Base-by-base conservation (phyloP, 1,284 basidiomycete species). In the Papiliotrema flavescens region DNA sequence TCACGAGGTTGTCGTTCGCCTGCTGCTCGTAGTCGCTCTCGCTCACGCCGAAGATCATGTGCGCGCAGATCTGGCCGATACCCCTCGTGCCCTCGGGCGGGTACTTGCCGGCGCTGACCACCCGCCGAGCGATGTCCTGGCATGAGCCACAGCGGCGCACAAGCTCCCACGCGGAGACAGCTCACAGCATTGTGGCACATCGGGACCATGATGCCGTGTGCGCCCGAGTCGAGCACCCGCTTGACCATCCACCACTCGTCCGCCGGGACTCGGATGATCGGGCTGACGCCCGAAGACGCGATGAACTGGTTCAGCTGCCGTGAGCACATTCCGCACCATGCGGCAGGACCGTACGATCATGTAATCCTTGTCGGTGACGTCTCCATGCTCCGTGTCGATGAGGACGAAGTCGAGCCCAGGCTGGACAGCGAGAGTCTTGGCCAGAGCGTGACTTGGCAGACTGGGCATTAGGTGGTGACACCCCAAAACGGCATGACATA, bases 211-310 rank as follows among this genome's bases (percentile, higher is more conserved):
- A 66, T 48, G n/a, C 64, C 64, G 50, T 66, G 62, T 1, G 62
- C 70, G 24, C 74, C 74, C 2, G 69, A 57, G 53, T 76, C 74
- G 23, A 76, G 63, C 9, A 70, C 74, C 9, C 74, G 61, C 61
- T 76, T 74, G 54, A 76, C 59, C 51, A 70, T 54, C 44, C 54
- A 67, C 26, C 61, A 59, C 46, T 69, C 69, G 17, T 66, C 68
- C 11, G 61, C 65, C 15, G 74, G 70, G 14, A 75, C 57, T n/a
- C 74, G 69, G 34, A 74, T 59, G 53, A 74, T 67, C 1, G 73
- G 69, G 22, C 59, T 61, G 11, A 55, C 62, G 4, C 66, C 69
- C 11, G n/a, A 46, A 4, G 53, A 46, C 2, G 61, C 59, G 14
- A 61, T 56, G 28, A 61, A 65, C 61, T 61, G 69, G 57, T 46